Evolutionary conservation across 179 eudicot genomes (phyloP).

Genomic region (Heliamphora ciliata): DNA sequence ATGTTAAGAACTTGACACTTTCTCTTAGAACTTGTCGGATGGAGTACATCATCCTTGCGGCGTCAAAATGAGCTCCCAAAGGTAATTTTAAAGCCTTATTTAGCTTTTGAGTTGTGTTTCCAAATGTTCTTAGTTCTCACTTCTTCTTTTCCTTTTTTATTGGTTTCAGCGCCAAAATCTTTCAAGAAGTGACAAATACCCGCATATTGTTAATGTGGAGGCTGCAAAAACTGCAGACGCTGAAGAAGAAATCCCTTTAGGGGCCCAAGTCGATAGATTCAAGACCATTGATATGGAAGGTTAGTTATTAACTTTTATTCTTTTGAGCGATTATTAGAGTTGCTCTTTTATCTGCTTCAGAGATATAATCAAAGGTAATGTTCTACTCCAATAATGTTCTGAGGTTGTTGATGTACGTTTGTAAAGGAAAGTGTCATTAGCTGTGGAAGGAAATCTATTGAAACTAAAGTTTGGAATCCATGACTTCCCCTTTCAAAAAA

Average conservation of each 20-base stretch:
- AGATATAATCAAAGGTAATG: neutral
- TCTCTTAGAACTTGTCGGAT: conserved; percentile 70
- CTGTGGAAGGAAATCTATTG: neutral
- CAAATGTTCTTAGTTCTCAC: neutral
- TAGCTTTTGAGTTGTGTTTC: neutral
- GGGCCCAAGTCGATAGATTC: conserved; percentile 25
- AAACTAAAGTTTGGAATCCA: neutral
- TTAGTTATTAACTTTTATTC: conserved; percentile 21
- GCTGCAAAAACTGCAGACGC: conserved; percentile 19
- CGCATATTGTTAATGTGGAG: conserved; percentile 56
- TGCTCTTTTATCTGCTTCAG: neutral
- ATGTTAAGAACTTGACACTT: conserved; percentile 35
- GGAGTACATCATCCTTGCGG: conserved; percentile 85
- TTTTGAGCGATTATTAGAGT: neutral
- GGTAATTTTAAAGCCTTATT: conserved; percentile 32
- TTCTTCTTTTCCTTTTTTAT: neutral
- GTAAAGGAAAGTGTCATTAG: neutral
- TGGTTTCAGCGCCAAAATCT: conserved; percentile 37
- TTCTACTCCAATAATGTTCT: neutral
- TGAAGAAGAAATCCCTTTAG: conserved; percentile 25
- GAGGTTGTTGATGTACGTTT: neutral
- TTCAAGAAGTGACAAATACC: conserved; percentile 45
- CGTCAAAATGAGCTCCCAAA: conserved; percentile 64
- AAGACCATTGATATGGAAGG: conserved; percentile 54
- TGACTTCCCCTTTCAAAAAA: neutral